Base-by-base conservation (phyloP, 108 stramenopile species). In the Nitzschia putrida region DNA sequence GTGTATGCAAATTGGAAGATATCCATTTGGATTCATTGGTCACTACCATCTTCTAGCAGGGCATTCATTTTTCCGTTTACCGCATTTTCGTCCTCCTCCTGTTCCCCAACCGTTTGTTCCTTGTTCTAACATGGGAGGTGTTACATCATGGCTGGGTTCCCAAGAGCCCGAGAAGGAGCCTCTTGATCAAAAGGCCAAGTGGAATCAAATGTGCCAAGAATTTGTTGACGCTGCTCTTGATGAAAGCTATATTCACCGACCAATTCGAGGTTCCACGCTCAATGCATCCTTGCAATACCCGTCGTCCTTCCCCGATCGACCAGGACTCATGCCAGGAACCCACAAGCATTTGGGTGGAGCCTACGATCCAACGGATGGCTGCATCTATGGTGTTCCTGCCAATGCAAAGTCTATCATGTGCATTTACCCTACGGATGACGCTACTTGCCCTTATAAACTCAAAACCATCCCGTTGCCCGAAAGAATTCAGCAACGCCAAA, bases 301-400 rank as follows among this genome's bases (percentile, higher is more conserved):
- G 3, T 71, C 65, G 34, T 65, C 45, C 38, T 76, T 65, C 34
- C 72, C 72, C n/a, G 64, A 66, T 42, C 69, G 53, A 20, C 64
- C 74, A 29, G 66, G 53, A 37, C 51, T 84, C 13, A 79, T 84
- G 68, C 79, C 76, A 57, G 90, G 85, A 14, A 68, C 59, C 11
- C 88, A 89, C 71, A 88, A 88, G 49, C 89, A 88, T 76, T 77
- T 92, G 39, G 91, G 91, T 16, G 91, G 91, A 18, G 91, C 91
- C 34, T 83, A 83, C 24, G 90, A 91, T 65, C 71, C 77, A 0
- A 56, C 68, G 7, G 87, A 87, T 42, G 91, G 91, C 10, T 75
- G 77, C 24, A 92, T 92, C 23, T 92, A 89, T 53, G 91, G 91
- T 42, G 79, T 92, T 40, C 91, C 91, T 0, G 84, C 85, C 37